Evolutionary conservation across 2,329 filamentous ascomycete genomes (phyloP).

Genomic region (Aspergillus calidoustus): DNA sequence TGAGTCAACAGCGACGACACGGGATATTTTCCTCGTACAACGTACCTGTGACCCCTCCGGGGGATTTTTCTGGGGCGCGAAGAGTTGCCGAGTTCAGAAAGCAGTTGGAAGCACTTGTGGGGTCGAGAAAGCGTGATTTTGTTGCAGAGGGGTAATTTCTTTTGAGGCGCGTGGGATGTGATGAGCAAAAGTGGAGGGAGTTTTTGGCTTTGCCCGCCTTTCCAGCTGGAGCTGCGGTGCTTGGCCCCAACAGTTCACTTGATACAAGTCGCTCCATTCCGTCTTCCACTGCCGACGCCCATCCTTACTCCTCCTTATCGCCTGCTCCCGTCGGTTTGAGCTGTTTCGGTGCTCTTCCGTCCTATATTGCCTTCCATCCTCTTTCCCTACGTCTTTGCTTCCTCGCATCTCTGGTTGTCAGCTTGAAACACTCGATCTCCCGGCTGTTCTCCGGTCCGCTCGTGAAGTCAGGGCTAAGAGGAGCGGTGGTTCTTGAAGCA

Average conservation of each 20-base stretch:
- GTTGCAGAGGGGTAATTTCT: slow-evolving; percentile 13
- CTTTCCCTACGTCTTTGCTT: neutral
- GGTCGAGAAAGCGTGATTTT: slow-evolving; percentile 1
- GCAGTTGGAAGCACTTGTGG: neutral
- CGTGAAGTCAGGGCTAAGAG: slow-evolving; percentile 16
- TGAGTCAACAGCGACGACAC: slow-evolving; percentile 8
- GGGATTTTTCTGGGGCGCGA: neutral
- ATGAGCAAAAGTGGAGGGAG: slow-evolving; percentile 18
- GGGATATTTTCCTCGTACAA: slow-evolving; percentile 2
- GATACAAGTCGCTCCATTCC: slow-evolving; percentile 6
- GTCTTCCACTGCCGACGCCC: slow-evolving; percentile 18
- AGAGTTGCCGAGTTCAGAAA: neutral
- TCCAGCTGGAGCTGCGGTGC: slow-evolving; percentile 10
- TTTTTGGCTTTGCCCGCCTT: slow-evolving; percentile 27
- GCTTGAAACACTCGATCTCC: neutral
- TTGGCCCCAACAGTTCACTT: slow-evolving; percentile 11
- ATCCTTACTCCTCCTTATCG: slow-evolving; percentile 16
- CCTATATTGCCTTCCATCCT: slow-evolving; percentile 4
- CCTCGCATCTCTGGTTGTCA: neutral
- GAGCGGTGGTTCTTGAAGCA: slow-evolving; percentile 27
- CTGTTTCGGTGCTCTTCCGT: slow-evolving; percentile 2
- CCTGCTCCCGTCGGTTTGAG: slow-evolving; percentile 4
- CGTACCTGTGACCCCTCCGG: slow-evolving; percentile 4
- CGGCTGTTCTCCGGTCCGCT: slow-evolving; percentile 13
- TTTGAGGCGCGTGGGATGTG: slow-evolving; percentile 21